These are phyloP conservation scores for Fusarium mundagurra DNA, from an alignment of 2,329 filamentous ascomycete genomes.

Conservation along the genomic window DNA sequence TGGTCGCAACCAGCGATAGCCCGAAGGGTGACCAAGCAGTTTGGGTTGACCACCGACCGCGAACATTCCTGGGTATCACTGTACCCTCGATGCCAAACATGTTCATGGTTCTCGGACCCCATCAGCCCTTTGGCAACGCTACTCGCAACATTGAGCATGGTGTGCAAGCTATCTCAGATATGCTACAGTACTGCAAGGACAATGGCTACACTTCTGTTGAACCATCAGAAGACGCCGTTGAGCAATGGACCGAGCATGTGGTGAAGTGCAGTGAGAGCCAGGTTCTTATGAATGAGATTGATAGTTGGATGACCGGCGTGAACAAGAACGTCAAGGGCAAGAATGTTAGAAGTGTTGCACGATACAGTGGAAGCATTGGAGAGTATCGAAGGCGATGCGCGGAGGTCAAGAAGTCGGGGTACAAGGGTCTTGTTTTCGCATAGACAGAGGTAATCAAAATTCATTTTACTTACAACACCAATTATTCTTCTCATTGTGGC, in stretches of 20 bases:
- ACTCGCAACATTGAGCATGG: slow-evolving; percentile 30
- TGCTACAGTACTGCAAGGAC: slow-evolving; percentile 23
- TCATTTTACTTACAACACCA: fast-evolving
- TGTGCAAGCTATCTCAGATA: background rate
- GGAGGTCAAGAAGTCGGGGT: background rate
- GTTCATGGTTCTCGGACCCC: slow-evolving; percentile 37
- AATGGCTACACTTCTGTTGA: slow-evolving; percentile 16
- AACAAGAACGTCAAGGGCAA: slow-evolving; percentile 61
- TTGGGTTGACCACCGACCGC: slow-evolving; percentile 28
- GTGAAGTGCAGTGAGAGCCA: slow-evolving; percentile 53
- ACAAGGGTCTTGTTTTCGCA: slow-evolving; percentile 8
- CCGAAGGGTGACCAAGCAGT: slow-evolving; percentile 14
- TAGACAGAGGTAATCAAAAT: background rate
- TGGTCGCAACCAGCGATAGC: slow-evolving; percentile 19
- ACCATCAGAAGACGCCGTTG: slow-evolving; percentile 9
- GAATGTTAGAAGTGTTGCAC: slow-evolving; percentile 52
- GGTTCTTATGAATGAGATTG: slow-evolving; percentile 48
- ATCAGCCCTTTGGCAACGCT: slow-evolving; percentile 30
- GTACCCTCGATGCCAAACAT: slow-evolving; percentile 32
- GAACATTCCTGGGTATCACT: slow-evolving; percentile 15
- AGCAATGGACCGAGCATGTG: slow-evolving; percentile 53
- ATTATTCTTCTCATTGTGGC: fast-evolving
- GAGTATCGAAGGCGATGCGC: slow-evolving; percentile 28
- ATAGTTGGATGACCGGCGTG: slow-evolving; percentile 65
- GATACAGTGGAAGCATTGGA: slow-evolving; percentile 24